Base-by-base conservation (phyloP, 257 asterid genomes). In the Solanum ossicruentum region DNA sequence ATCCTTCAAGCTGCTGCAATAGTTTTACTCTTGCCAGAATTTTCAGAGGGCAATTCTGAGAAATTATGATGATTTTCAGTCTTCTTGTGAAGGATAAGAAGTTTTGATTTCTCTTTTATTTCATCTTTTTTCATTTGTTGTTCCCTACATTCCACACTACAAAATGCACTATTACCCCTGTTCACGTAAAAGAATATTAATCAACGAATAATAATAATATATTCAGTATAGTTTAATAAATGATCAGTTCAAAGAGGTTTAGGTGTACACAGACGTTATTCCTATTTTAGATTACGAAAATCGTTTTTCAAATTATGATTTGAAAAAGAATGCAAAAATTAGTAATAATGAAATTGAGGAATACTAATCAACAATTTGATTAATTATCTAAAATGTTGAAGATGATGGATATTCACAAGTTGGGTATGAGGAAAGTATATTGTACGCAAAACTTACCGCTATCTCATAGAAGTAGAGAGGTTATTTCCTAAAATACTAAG, bases 141-240 rank as follows among this genome's bases (percentile, higher is more conserved):
- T 43, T 89, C 93, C 73, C 93, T 87, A 88, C 93, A 90, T 72
- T 90, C 91, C 85, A 81, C 82, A 77, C 92, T 90, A 85, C 93
- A 90, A 82, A 89, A 90, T 82, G 93, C 89, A 6, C 88, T 63
- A 71, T 90, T 91, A 43, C 93, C 93, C 89, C 93, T 90, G 83
- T 43, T 60, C 60, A 43, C 23, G n/a, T 9, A 28, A 1, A 11
- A 80, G 11, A 52, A 26, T 45, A 63, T 17, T 39, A 45, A 43
- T 39, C 18, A 20, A 49, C 3, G 5, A 57, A 52, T 0, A 5
- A 52, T 15, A 52, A 52, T 5, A 52, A 66, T 1, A 66, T 28
- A 28, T 23, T 63, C 0, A 28, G 10, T 26, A 28, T 66, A 28
- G 1, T 26, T 7, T 28, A 3, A 66, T 15, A 66, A 1, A 0